Evolutionary conservation across 805 yeast genomes (phyloP).

Genomic region (Yarrowia bubula): DNA sequence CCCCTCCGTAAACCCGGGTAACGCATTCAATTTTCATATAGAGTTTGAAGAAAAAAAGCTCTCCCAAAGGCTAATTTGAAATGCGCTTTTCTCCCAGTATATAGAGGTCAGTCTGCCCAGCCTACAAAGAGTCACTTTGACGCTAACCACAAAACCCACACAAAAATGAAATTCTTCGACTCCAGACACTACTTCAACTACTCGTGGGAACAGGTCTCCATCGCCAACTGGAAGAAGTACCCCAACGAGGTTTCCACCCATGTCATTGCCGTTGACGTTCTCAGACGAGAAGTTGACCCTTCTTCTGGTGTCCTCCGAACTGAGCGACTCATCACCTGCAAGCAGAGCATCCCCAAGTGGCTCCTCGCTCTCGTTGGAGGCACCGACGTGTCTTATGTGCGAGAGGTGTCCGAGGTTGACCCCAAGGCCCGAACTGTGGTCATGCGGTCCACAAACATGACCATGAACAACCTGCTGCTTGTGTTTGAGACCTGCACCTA

Average conservation of each 20-base stretch:
- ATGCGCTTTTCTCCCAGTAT: constrained; percentile 1
- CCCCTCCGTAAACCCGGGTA: background rate
- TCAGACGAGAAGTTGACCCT: constrained; percentile 65
- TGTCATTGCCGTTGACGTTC: constrained; percentile 88
- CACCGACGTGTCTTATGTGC: constrained; percentile 67
- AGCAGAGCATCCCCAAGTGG: constrained; percentile 86
- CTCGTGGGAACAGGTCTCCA: constrained; percentile 91
- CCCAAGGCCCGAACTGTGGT: constrained; percentile 59
- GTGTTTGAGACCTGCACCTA: constrained; percentile 89
- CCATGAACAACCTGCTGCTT: constrained; percentile 68
- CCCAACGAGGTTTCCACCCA: constrained; percentile 94
- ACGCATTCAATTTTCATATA: background rate
- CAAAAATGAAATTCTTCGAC: constrained; percentile 72
- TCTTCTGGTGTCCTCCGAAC: constrained; percentile 59
- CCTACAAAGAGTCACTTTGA: background rate
- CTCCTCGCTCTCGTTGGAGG: constrained; percentile 69
- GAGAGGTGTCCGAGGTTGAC: constrained; percentile 88
- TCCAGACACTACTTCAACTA: constrained; percentile 69
- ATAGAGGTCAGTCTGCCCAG: background rate
- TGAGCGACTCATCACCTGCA: constrained; percentile 84
- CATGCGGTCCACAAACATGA: constrained; percentile 82
- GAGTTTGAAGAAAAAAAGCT: too few relatives aligned
- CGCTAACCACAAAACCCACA: background rate
- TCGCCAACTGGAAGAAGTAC: constrained; percentile 95
- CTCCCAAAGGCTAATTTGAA: too few relatives aligned